phyloP scores from a whole-genome alignment of 805 yeast genomes.

The Debaryomyces prosopidis region DNA sequence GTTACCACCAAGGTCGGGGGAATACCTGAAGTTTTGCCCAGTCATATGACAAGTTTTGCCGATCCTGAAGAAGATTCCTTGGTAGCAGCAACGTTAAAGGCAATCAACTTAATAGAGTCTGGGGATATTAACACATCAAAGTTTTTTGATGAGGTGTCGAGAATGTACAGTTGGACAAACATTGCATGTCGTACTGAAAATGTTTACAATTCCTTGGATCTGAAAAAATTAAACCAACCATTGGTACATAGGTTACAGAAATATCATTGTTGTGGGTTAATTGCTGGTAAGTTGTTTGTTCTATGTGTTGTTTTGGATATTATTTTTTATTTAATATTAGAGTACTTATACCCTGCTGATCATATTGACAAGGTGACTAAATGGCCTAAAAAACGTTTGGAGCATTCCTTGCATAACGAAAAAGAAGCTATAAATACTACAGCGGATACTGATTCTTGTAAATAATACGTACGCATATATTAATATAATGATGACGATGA shows the following conservation, averaged over 20 bases:
- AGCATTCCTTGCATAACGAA: background rate
- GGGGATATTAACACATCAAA: slow-evolving; percentile 65
- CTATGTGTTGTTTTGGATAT: slow-evolving; percentile 81
- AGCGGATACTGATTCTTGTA: background rate
- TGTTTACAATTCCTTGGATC: slow-evolving; percentile 62
- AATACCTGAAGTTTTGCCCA: slow-evolving; percentile 93
- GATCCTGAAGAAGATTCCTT: slow-evolving; percentile 84
- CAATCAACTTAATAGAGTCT: slow-evolving; percentile 59
- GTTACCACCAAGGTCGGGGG: slow-evolving; percentile 98
- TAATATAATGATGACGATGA: slow-evolving; percentile 2
- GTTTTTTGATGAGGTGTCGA: slow-evolving; percentile 75
- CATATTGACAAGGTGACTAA: slow-evolving; percentile 74
- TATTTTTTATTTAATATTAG: slow-evolving; percentile 60
- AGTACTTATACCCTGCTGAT: slow-evolving; percentile 66
- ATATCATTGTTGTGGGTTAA: slow-evolving; percentile 69
- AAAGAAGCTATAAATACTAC: background rate
- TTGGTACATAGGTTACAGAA: slow-evolving; percentile 60
- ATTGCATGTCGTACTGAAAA: slow-evolving; percentile 83
- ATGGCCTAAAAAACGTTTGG: slow-evolving; percentile 58
- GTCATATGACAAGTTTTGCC: slow-evolving; percentile 90
- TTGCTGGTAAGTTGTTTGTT: slow-evolving; percentile 85
- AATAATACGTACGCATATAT: background rate
- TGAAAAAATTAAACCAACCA: slow-evolving; percentile 46
- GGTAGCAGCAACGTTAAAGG: slow-evolving; percentile 69
- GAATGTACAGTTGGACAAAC: slow-evolving; percentile 90